Percentiles rank a stretch among this genome's conserved stretches.
These are phyloP conservation scores for Sporothrix pseudoabietina DNA, from an alignment of 2,329 filamentous ascomycete species.

Conservation along the genomic window DNA sequence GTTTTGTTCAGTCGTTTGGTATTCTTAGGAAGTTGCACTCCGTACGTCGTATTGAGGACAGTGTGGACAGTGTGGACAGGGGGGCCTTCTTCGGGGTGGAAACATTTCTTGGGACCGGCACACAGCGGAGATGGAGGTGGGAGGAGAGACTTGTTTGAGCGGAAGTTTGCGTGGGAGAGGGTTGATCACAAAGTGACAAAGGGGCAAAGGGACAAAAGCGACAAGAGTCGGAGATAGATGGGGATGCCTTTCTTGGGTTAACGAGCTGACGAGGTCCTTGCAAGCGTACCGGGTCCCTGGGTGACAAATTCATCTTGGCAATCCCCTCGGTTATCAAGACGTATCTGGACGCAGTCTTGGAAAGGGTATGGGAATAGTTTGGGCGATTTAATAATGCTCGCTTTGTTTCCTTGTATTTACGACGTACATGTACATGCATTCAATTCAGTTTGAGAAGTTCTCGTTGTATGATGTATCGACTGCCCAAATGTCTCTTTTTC, in stretches of 20 bases:
- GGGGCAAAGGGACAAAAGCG: too few species aligned
- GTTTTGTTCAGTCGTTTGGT: neutral
- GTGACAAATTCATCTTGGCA: neutral
- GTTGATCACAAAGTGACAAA: neutral
- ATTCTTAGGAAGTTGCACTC: neutral
- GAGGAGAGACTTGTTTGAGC: neutral
- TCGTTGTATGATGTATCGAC: too few species aligned
- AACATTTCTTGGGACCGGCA: conserved; percentile 10
- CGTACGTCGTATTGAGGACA: neutral
- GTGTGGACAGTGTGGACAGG: neutral
- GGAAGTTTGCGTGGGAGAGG: neutral
- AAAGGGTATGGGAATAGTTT: too few species aligned
- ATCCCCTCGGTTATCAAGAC: neutral
- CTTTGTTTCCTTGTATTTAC: neutral
- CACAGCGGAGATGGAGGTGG: neutral
- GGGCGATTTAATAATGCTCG: neutral
- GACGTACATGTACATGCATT: too few species aligned
- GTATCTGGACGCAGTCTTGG: too few species aligned
- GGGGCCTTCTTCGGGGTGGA: neutral
- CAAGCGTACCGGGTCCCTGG: neutral
- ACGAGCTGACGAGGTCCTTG: neutral
- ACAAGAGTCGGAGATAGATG: too few species aligned
- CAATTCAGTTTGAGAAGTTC: too few species aligned
- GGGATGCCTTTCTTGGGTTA: neutral
- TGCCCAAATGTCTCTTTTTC: neutral